phyloP scores from a whole-genome alignment of 148 eudicot genomes.

The Salicornia ramosissima region DNA sequence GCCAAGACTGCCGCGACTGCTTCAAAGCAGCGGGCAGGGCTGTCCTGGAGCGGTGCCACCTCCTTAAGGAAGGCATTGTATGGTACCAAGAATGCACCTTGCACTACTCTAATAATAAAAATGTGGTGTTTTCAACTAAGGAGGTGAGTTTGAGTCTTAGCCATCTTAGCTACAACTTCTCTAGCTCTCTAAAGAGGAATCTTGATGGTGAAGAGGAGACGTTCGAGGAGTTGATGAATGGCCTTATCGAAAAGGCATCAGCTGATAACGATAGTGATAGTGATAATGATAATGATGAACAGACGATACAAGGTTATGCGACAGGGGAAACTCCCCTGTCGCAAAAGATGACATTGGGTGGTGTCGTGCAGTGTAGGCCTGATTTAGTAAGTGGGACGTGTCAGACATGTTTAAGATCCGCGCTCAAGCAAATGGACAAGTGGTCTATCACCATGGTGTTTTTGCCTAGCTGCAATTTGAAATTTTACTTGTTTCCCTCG shows the following conservation, averaged over 20 bases:
- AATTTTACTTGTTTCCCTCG: not conserved
- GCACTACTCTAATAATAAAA: constrained; percentile 18
- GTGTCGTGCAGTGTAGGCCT: constrained; percentile 21
- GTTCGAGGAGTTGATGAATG: constrained; percentile 5
- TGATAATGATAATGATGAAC: no score
- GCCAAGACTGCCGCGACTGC: constrained; percentile 19
- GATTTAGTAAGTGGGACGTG: constrained; percentile 13
- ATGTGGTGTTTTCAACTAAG: not conserved
- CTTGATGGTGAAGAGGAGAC: not conserved
- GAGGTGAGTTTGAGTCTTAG: not conserved
- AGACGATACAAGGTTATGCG: constrained; percentile 12
- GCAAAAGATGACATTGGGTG: not conserved
- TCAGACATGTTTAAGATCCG: constrained; percentile 6
- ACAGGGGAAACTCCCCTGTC: not conserved
- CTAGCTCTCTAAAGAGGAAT: not conserved
- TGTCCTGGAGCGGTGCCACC: not conserved
- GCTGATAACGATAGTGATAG: no score
- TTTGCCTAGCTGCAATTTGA: constrained; percentile 13
- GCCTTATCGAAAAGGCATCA: constrained; percentile 1
- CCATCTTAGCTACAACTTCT: not conserved
- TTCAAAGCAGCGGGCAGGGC: constrained; percentile 4
- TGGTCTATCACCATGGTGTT: constrained; percentile 13
- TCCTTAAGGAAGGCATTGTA: constrained; percentile 11
- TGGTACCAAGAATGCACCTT: constrained; percentile 31
- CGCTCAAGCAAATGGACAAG: not conserved